Evolutionary conservation across 2,329 filamentous ascomycete genomes (phyloP).

Genomic region (Hypoxylon sp.): DNA sequence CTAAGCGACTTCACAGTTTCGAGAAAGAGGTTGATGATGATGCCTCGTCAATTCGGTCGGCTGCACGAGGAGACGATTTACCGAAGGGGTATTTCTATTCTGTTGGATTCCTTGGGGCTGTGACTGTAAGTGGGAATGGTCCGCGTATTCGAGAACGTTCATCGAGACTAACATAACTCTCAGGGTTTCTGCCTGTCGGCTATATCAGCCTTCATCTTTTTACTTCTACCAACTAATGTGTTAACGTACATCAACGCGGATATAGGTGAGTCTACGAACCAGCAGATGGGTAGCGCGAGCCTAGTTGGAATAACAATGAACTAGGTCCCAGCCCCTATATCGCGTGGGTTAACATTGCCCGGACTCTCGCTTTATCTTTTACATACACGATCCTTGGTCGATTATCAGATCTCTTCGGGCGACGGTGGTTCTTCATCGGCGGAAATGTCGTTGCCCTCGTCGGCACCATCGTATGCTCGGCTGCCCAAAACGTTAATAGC

Average conservation of each 20-base stretch:
- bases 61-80: constrained; percentile 55
- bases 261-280: constrained; percentile 49
- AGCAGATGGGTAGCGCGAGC: not conserved
- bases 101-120: constrained; percentile 53
- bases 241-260: constrained; percentile 57
- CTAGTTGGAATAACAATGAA: constrained; percentile 13
- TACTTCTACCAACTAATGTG: constrained; percentile 58
- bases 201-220: constrained; percentile 57
- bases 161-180: constrained; percentile 21
- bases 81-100: constrained; percentile 58
- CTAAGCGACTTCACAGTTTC: constrained; percentile 29
- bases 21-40: constrained; percentile 57
- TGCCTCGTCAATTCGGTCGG: constrained; percentile 55
- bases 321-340: constrained; percentile 55
- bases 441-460: constrained; percentile 56
- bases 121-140: constrained; percentile 49
- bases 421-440: constrained; percentile 59
- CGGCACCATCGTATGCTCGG: constrained; percentile 57
- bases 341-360: constrained; percentile 56
- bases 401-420: constrained; percentile 58
- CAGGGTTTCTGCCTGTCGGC: constrained; percentile 58
- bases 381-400: constrained; percentile 58
- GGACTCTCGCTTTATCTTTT: constrained; percentile 56
- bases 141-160: not conserved
- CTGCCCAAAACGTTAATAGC: constrained; percentile 54